Percentiles rank a stretch among this genome's conserved stretches.
Evolutionary conservation across 768 basidiomycete genomes (phyloP).

Genomic region (Rhizopogon vulgaris): DNA sequence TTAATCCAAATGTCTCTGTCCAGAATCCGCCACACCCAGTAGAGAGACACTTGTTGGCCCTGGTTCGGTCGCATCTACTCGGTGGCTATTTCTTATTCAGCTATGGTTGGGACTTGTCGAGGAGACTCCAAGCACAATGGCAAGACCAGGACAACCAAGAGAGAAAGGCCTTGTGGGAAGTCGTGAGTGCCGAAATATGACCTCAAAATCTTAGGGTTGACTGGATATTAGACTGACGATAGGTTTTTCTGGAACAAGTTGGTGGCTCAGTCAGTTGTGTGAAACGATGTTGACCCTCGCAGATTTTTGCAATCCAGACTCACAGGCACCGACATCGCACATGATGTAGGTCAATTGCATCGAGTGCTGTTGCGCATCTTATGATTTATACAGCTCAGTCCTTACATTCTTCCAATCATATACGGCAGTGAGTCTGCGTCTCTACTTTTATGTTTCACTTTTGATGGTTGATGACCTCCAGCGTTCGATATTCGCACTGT

Average conservation of each 20-base stretch:
- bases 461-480: slow-evolving; percentile 25
- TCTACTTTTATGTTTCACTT: neutral
- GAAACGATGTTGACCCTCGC: neutral
- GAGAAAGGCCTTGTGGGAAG: slow-evolving; percentile 66
- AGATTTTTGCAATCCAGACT: slow-evolving; percentile 56
- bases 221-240: slow-evolving; percentile 71
- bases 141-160: slow-evolving; percentile 43
- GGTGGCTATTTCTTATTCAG: slow-evolving; percentile 84
- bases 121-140: slow-evolving; percentile 81
- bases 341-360: slow-evolving; percentile 49
- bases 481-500: slow-evolving; percentile 82
- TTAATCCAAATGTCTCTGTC: slow-evolving; percentile 65
- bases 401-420: slow-evolving; percentile 87
- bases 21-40: slow-evolving; percentile 73
- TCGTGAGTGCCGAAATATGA: slow-evolving; percentile 39
- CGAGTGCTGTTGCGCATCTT: slow-evolving; percentile 1
- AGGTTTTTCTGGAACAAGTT: slow-evolving; percentile 98
- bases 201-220: slow-evolving; percentile 7
- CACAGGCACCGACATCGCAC: slow-evolving; percentile 48
- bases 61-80: slow-evolving; percentile 79
- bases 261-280: slow-evolving; percentile 7
- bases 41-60: slow-evolving; percentile 80
- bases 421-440: slow-evolving; percentile 76
- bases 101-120: slow-evolving; percentile 87
- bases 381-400: slow-evolving; percentile 54